Base-by-base conservation (phyloP, 2,329 filamentous ascomycete species). In the Ophiocordyceps polyrhachis-furcata region DNA sequence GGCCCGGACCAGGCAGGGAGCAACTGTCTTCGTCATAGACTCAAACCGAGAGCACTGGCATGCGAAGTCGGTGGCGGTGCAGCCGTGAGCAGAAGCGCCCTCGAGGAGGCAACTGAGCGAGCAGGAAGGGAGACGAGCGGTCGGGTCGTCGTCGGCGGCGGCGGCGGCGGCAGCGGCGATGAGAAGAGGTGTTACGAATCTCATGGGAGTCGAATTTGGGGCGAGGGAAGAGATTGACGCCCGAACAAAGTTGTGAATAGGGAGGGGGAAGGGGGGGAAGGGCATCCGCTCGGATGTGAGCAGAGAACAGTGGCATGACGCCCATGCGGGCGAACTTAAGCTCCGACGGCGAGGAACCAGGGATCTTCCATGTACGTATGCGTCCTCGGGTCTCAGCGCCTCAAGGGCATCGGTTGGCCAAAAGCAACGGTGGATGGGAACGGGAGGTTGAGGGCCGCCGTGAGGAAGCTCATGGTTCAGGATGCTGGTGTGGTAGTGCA, bases 31-130 rank as follows among this genome's bases (percentile, higher is more conserved):
- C 9, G 58, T 61, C 44, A 68, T 57, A 38, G 53, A 51, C 32
- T 58, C 51, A 17, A 60, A 47, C 37, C 64, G 59, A 43, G 42
- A 41, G 53, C 66, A 69, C 46, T 61, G 59, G 55, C 66, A 68
- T 14, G 44, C 49, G 40, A 58, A 50, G 51, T 68, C 62, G 45
- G 48, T 47, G 43, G 55, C 21, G 2, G 41, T 46, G 55, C 65
- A 68, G 47, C 58, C 57, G 35, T 62, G 53, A 40, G 51, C 37
- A 17, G 49, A 49, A 19, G 59, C 56, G 12, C 54, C 59, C 7
- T 51, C 44, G 35, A 55, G 49, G 46, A 68, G 54, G 49, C 66
- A 69, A 4, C 49, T 42, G 49, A 58, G 50, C 13, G 65, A 60
- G 52, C 66, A 69, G 6, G 50, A 38, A 19, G 65, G 66, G 12